Evolutionary conservation across 306 rosid species (phyloP), one percentile per base, ranked within the genome.

Genomic region (Comarum palustre): DNA sequence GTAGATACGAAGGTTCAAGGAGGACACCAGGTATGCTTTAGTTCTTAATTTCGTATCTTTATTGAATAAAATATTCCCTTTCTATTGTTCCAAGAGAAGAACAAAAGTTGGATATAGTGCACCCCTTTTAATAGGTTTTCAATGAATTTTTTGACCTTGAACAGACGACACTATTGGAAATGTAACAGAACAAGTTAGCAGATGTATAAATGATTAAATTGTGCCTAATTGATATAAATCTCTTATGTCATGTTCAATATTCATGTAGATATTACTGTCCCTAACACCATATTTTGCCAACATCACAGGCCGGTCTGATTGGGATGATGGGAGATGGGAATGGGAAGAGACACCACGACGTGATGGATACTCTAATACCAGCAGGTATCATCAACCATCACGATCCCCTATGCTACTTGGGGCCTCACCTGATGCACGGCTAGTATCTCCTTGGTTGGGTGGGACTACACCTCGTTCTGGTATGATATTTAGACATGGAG

Each of bases 301-400:
- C 76, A 39, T 70, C 78, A 64, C 83, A 94, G 98, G 92, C 58
- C 87, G 95, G 79, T 94, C 92, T 77, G 97, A 94, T 78, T 94
- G 98, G 98, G 98, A 89, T 75, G 89, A 86, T 71, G 96, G 96
- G 47, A 84, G 86, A 67, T 94, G 97, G 98, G 98, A 94, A 85
- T 94, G 98, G 98, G 92, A 87, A 68, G 98, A 91, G 59, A 80
- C 97, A 62, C 97, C 98, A 67, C 85, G 91, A 9, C 85, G 89
- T 78, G 96, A 94, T 55, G 73, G 82, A 66, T 78, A 77, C 75
- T 81, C 93, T 62, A 81, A 76, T 79, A 54, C 81, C 66, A 84
- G 89, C 62, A 85, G 87, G 80, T 92, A 76, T 43, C 73, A 88
- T 87, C 96, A 88, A 79, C 97, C 98, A 73, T 91, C 97, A 58